A percentile compares a stretch with the other conserved stretches of the same genome.
phyloP scores from a whole-genome alignment of 805 yeast species.

The Jamesozyma lodderae region DNA sequence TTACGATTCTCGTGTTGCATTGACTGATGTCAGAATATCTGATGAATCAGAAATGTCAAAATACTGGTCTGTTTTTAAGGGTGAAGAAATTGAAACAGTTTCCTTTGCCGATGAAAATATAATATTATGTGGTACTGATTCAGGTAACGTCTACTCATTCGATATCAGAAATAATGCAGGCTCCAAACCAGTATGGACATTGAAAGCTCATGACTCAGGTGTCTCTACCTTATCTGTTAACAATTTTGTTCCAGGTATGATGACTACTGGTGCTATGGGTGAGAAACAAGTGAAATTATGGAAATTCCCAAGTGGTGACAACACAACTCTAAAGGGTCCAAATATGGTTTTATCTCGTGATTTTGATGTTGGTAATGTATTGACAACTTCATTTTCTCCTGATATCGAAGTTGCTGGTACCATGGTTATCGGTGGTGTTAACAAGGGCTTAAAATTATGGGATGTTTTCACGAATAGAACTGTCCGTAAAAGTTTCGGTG shows the following conservation, averaged over 20 bases:
- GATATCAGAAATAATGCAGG: conserved; percentile 60
- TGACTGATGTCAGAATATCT: conserved; percentile 77
- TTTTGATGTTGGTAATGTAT: conserved; percentile 88
- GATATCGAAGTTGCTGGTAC: conserved; percentile 82
- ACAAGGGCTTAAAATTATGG: conserved; percentile 82
- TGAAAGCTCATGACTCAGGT: conserved; percentile 95
- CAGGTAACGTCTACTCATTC: conserved; percentile 80
- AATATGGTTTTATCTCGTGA: conserved; percentile 86
- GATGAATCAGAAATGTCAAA: conserved; percentile 52
- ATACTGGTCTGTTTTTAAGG: conserved; percentile 49
- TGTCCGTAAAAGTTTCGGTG: conserved; percentile 60
- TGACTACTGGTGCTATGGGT: conserved; percentile 85
- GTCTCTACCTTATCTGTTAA: conserved; percentile 74
- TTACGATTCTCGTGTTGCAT: conserved; percentile 73
- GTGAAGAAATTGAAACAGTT: conserved; percentile 80
- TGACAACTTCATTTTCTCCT: conserved; percentile 73
- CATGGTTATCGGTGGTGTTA: conserved; percentile 79
- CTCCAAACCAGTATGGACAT: conserved; percentile 76
- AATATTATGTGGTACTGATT: conserved; percentile 85
- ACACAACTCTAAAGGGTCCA: conserved; percentile 40
- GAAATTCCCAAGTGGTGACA: conserved; percentile 50
- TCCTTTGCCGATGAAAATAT: conserved; percentile 54
- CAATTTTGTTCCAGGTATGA: conserved; percentile 54
- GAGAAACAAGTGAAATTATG: conserved; percentile 82
- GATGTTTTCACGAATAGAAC: conserved; percentile 77